Percentiles rank a stretch among this genome's conserved stretches.
These are phyloP conservation scores for Cytospora piceicola DNA, from an alignment of 2,329 filamentous ascomycete genomes.

Conservation along the genomic window DNA sequence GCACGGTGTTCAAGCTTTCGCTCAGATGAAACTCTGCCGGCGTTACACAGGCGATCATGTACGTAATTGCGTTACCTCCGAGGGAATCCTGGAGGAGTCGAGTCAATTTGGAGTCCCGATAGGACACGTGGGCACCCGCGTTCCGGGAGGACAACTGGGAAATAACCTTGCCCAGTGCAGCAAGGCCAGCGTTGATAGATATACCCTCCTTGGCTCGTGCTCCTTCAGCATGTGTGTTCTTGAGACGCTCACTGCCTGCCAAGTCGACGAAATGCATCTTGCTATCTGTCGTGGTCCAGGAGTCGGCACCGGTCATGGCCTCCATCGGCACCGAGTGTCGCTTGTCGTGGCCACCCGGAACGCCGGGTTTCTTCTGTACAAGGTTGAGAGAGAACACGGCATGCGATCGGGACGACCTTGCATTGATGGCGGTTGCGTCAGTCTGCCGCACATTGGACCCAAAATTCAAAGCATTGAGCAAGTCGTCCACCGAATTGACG, in stretches of 20 bases:
- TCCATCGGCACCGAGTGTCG: constrained; percentile 86
- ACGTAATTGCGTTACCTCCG: constrained; percentile 95
- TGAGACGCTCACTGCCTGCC: constrained; percentile 92
- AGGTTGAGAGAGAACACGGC: constrained; percentile 96
- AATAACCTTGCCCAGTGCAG: constrained; percentile 95
- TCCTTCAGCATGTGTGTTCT: constrained; percentile 94
- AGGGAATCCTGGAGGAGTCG: constrained; percentile 94
- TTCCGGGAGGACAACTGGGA: constrained; percentile 93
- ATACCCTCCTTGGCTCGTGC: constrained; percentile 96
- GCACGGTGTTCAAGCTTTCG: constrained; percentile 95
- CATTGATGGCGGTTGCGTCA: constrained; percentile 95
- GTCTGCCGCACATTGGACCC: constrained; percentile 95
- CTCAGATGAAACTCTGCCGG: constrained; percentile 96
- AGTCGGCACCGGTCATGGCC: constrained; percentile 70
- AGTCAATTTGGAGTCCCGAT: constrained; percentile 96
- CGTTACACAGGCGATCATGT: constrained; percentile 99
- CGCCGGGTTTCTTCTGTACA: constrained; percentile 76
- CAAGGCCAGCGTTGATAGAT: constrained; percentile 95
- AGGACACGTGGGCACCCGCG: constrained; percentile 88
- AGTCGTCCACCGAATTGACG: constrained; percentile 88
- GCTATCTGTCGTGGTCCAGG: constrained; percentile 87
- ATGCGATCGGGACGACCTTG: constrained; percentile 95
- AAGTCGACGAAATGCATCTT: constrained; percentile 98
- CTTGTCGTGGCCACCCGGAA: constrained; percentile 68
- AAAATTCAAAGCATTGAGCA: constrained; percentile 86